A percentile compares a stretch with the other conserved stretches of the same genome.
phyloP scores from a whole-genome alignment of 176 grass and related monocot species.

The Lolium rigidum region DNA sequence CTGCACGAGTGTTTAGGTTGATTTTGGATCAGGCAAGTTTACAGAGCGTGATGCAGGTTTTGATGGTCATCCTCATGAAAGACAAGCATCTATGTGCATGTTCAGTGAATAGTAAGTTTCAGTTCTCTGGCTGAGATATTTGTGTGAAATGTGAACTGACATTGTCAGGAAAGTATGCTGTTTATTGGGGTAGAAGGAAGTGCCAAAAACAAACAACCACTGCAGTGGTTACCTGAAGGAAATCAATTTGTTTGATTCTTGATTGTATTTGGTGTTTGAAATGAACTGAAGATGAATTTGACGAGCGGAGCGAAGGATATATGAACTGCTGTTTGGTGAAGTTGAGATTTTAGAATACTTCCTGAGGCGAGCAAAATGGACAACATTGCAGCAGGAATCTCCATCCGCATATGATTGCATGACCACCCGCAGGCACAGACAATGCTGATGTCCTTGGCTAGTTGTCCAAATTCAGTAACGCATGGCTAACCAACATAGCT shows the following conservation, averaged over 20 bases:
- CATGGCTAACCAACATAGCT: slow-evolving; percentile 32
- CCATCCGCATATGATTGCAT: slow-evolving; percentile 38
- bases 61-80: not conserved
- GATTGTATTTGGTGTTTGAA: not conserved
- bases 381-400: slow-evolving; percentile 43
- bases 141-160: too few relatives aligned
- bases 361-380: not conserved
- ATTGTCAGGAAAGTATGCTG: too few relatives aligned
- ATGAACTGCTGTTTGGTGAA: not conserved
- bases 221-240: too few relatives aligned
- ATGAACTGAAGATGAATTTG: too few relatives aligned
- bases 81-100: too few relatives aligned
- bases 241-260: too few relatives aligned
- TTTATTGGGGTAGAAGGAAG: too few relatives aligned
- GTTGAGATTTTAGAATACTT: not conserved
- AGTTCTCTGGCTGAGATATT: too few relatives aligned
- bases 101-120: too few relatives aligned
- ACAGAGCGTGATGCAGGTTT: not conserved
- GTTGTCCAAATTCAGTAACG: not conserved
- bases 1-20: not conserved
- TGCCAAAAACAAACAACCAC: too few relatives aligned
- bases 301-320: too few relatives aligned
- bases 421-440: not conserved
- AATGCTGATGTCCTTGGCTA: not conserved
- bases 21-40: not conserved